Percentiles rank a stretch among this genome's conserved stretches.
Evolutionary conservation across 1,139 yeast genomes (phyloP).

Genomic region (Suhomyces atakaporum): DNA sequence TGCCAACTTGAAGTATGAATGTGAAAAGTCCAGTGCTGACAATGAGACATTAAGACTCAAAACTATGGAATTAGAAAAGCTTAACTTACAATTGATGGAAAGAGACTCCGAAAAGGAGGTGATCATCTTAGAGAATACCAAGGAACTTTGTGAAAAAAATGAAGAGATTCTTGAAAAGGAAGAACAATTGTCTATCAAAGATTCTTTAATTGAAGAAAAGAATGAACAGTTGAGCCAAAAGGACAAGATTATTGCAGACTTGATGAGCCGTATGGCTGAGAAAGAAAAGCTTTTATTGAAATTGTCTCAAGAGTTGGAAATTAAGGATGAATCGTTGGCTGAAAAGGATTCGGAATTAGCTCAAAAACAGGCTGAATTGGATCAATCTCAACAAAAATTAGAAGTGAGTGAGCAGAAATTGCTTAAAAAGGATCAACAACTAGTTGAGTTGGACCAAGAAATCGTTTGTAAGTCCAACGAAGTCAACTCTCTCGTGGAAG

Average conservation of each 20-base stretch:
- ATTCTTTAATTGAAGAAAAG: constrained; percentile 9
- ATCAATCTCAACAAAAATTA: too few relatives aligned
- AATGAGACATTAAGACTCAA: constrained; percentile 8
- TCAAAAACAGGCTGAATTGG: constrained; percentile 1
- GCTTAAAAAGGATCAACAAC: neutral
- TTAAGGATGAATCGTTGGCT: neutral
- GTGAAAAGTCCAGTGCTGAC: constrained; percentile 6
- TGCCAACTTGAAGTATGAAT: constrained; percentile 14
- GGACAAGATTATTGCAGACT: constrained; percentile 5
- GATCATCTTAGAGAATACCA: constrained; percentile 14
- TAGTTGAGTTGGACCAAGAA: constrained; percentile 4
- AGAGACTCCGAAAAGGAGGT: constrained; percentile 17
- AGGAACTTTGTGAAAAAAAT: constrained; percentile 14
- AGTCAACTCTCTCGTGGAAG: constrained; percentile 7
- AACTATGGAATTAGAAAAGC: constrained; percentile 10
- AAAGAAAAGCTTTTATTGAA: neutral
- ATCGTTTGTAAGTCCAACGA: constrained; percentile 1
- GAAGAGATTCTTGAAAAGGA: constrained; percentile 8
- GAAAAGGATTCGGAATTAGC: neutral
- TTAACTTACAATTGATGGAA: constrained; percentile 10
- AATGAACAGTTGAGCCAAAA: constrained; percentile 13
- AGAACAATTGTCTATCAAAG: constrained; percentile 6
- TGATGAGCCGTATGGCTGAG: constrained; percentile 1
- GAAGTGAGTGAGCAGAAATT: neutral
- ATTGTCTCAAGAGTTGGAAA: neutral